These are phyloP conservation scores for Trypanosoma cruzi DNA, from an alignment of 208 protist species.

Conservation along the genomic window DNA sequence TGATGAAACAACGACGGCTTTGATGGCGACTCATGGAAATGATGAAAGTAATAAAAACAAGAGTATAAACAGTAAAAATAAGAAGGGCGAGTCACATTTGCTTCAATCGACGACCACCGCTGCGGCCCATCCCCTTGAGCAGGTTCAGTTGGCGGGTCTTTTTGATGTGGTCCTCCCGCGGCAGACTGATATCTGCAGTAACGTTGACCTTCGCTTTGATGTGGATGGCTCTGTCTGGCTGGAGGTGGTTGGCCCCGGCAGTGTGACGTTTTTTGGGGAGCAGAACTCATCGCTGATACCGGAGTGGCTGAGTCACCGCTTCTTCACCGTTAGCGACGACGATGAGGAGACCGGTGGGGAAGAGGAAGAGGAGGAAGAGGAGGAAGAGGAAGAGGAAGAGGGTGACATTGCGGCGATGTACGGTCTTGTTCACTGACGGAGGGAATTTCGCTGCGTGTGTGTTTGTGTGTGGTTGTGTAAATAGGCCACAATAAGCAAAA, in stretches of 20 bases:
- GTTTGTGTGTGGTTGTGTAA: too few relatives aligned
- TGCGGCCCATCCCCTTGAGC: not conserved
- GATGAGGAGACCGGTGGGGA: too few relatives aligned
- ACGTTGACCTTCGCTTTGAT: slow-evolving; percentile 68
- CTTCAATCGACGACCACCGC: not conserved
- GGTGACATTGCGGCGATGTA: slow-evolving; percentile 49
- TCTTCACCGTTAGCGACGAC: slow-evolving; percentile 45
- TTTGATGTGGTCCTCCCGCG: slow-evolving; percentile 29
- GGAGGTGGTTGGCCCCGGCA: slow-evolving; percentile 68
- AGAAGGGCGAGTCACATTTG: not conserved
- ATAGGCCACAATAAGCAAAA: not conserved
- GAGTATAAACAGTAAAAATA: slow-evolving; percentile 25
- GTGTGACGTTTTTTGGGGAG: slow-evolving; percentile 73
- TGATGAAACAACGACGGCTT: not conserved
- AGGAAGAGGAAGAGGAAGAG: slow-evolving; percentile 37
- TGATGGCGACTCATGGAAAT: slow-evolving; percentile 1
- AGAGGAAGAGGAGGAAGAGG: too few relatives aligned
- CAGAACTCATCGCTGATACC: slow-evolving; percentile 59
- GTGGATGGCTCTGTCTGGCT: slow-evolving; percentile 75
- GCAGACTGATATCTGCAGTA: slow-evolving; percentile 44
- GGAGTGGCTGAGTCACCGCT: slow-evolving; percentile 58
- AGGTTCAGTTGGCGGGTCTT: slow-evolving; percentile 12
- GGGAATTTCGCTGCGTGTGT: not conserved
- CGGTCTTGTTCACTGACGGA: slow-evolving; percentile 24
- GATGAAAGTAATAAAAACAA: slow-evolving; percentile 20